Evolutionary conservation across 1,284 basidiomycete species (phyloP).

Genomic region (Phaffia rhodozyma): DNA sequence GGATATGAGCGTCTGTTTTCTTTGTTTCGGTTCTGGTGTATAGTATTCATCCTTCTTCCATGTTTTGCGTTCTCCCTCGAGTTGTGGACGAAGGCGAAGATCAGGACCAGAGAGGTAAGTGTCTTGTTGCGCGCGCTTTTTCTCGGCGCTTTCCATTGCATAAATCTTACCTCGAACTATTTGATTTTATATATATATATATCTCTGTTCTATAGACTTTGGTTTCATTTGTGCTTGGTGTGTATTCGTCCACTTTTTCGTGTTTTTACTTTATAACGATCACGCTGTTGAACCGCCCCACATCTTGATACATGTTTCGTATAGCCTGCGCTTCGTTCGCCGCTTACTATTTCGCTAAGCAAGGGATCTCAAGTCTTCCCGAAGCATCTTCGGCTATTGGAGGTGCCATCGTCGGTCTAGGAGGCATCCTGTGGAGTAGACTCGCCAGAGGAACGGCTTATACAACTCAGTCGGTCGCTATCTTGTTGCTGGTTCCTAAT

Average conservation of each 20-base stretch:
- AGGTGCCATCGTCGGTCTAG: constrained; percentile 8
- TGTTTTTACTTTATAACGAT: not conserved
- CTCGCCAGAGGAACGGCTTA: constrained; percentile 16
- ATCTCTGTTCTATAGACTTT: not conserved
- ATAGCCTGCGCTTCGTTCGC: constrained; percentile 10
- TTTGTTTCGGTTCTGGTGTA: not conserved
- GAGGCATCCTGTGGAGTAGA: constrained; percentile 8
- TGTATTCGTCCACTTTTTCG: too few relatives aligned
- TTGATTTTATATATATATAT: not conserved
- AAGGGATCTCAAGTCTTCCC: not conserved
- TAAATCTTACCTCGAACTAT: not conserved
- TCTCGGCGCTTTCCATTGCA: not conserved
- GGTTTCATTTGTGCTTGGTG: not conserved
- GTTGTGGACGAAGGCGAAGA: constrained; percentile 15
- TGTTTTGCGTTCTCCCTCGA: constrained; percentile 7
- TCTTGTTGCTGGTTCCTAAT: constrained; percentile 16
- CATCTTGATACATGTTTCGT: too few relatives aligned
- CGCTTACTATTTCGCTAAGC: constrained; percentile 11
- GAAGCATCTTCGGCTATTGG: constrained; percentile 7
- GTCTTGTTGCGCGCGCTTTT: not conserved
- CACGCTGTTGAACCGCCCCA: not conserved
- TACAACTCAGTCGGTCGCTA: constrained; percentile 14
- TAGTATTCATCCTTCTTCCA: constrained; percentile 12
- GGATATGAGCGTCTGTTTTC: not conserved
- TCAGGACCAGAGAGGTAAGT: constrained; percentile 3